phyloP scores from a whole-genome alignment of 345 rosid genomes.

The Raphanus sativus region DNA sequence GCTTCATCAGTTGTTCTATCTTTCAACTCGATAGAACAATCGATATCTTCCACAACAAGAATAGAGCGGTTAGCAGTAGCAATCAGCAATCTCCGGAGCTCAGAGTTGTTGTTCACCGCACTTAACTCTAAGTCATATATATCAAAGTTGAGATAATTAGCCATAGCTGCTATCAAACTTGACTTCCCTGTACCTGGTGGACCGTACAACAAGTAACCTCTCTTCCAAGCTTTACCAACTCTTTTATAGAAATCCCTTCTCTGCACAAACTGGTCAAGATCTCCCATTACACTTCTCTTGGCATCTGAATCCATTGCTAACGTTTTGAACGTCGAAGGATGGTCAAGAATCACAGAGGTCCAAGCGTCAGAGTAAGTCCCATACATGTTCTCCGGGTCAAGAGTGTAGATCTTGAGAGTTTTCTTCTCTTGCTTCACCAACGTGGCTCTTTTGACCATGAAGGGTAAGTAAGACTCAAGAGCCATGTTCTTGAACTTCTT shows the following conservation, averaged over 20 bases:
- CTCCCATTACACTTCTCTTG: not conserved
- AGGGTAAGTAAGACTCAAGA: constrained; percentile 51
- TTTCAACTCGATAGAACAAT: not conserved
- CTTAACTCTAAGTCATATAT: not conserved
- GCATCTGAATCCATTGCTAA: not conserved
- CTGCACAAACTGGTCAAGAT: not conserved
- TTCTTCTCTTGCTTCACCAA: constrained; percentile 44
- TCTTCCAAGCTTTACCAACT: not conserved
- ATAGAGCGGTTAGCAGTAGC: not conserved
- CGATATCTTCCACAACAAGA: not conserved
- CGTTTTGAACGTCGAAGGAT: not conserved
- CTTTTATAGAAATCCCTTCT: not conserved
- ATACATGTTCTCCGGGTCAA: constrained; percentile 38
- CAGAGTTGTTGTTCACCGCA: not conserved
- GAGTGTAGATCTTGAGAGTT: constrained; percentile 56
- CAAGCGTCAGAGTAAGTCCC: constrained; percentile 48
- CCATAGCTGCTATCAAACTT: not conserved
- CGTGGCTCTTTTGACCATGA: constrained; percentile 47
- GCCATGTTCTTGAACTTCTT: constrained; percentile 53
- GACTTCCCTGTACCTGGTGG: not conserved
- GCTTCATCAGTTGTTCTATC: not conserved
- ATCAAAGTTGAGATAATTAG: not conserved
- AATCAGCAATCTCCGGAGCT: not conserved
- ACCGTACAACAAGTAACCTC: not conserved
- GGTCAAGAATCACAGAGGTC: constrained; percentile 33